Base-by-base conservation (phyloP, 305 asterid genomes). In the Nicotiana rustica region DNA sequence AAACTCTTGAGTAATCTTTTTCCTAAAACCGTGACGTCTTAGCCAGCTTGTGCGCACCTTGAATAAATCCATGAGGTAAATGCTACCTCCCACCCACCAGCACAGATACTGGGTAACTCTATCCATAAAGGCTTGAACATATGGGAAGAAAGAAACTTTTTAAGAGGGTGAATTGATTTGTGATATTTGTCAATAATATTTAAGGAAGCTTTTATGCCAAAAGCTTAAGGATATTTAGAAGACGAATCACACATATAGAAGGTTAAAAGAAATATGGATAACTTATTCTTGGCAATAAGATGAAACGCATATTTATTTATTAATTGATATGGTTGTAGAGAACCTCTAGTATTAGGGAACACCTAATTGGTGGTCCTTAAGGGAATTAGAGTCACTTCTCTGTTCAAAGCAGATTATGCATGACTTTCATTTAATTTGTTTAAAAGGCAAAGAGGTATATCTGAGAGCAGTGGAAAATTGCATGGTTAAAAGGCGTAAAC, bases 221-320 rank as follows among this genome's bases (percentile, higher is more conserved):
- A 64, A 15, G 35, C n/a, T 10, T 14, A 41, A 10, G 36, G 60
- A 57, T 70, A 18, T 10, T 70, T 19, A 70, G 78, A 41, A 44
- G 55, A 41, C 4, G 4, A 12, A 19, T 10, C 60, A 71, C 78
- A 71, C 5, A 44, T 44, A 71, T 21, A 47, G 41, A 21, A 47
- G 38, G 38, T 29, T 29, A 31, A 65, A 21, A 44, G 31, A 41
- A 44, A 18, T 44, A 70, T 12, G 33, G 13, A 70, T 44, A 69
- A 41, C 36, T 41, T 41, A 71, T 47, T 71, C 61, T 71, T 71
- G 61, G 41, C 79, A 47, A 13, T 12, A 71, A 71, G 61, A 13
- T 10, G n/a, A 55, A 13, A 55, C n/a, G 2, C n/a, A 55, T 55
- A 55, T 55, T 55, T 10, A 41, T 6, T 38, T 41, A 41, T 44